phyloP scores from a whole-genome alignment of 2,329 filamentous ascomycete species.

The Trichoderma sp. region DNA sequence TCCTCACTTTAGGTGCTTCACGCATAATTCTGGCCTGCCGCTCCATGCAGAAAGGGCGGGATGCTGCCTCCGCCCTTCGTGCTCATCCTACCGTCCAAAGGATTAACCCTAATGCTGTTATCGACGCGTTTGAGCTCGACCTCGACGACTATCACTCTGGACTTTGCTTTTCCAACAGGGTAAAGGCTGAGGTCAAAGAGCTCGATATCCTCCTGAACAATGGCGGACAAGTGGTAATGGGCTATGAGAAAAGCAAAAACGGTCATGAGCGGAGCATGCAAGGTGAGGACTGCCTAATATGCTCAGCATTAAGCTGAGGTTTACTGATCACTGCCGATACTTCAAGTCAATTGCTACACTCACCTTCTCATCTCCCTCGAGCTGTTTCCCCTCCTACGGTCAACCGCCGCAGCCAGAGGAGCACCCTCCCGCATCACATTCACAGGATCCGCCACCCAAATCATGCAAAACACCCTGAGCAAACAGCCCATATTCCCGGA shows the following conservation, averaged over 20 bases:
- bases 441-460: constrained; percentile 13
- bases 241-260: constrained; percentile 9
- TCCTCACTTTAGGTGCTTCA: constrained; percentile 13
- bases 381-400: constrained; percentile 10
- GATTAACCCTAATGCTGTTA: constrained; percentile 4
- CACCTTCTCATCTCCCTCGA: constrained; percentile 16
- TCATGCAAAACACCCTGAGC: constrained; percentile 9
- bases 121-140: constrained; percentile 15
- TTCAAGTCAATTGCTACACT: constrained; percentile 18
- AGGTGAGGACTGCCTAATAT: not conserved
- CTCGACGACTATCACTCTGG: constrained; percentile 18
- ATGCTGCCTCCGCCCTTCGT: not conserved
- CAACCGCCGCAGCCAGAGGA: constrained; percentile 9
- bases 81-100: constrained; percentile 4
- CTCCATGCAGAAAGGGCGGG: not conserved
- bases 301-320: too few relatives aligned
- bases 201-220: constrained; percentile 19
- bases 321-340: not conserved
- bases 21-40: constrained; percentile 12
- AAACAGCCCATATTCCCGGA: not conserved
- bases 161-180: constrained; percentile 6
- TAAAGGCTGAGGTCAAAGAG: constrained; percentile 10
- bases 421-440: constrained; percentile 7
- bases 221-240: constrained; percentile 6
- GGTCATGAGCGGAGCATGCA: constrained; percentile 15